Evolutionary conservation across 257 asterid genomes (phyloP), one percentile per base, ranked within the genome.

Genomic region (Nicotiana otophora): DNA sequence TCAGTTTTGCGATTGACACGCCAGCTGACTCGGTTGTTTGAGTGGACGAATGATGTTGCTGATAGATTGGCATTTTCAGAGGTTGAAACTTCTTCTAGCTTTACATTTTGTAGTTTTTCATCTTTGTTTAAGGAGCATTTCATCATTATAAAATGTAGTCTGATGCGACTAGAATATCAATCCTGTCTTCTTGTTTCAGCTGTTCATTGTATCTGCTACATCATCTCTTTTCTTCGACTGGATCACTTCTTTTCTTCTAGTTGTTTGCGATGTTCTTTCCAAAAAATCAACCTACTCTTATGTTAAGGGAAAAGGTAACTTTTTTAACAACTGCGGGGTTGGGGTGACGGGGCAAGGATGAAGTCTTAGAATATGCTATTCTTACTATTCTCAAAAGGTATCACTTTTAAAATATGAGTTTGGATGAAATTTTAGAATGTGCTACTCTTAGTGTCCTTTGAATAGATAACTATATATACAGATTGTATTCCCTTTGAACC

Each of bases 31-130:
- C 94, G 97, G 28, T 88, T 94, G 76, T 96, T 96, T 70, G 99
- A 96, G 91, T 96, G 99, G 99, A 96, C 98, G 46, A 96, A 83
- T 84, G 98, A 94, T 82, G 99, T 92, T 82, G 99, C 99, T 77
- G 99, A 96, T 84, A 90, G 99, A 87, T 87, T 96, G 94, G 98
- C 99, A 75, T 96, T 96, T 85, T 94, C 98, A 77, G 99, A 96
- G 97, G 98, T 95, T 5, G 42, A 74, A 14, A 74, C 4, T 72
- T 74, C 63, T 74, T 48, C 39, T 74, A 48, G 62, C 60, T 14
- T 48, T 74, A 46, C 61, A 46, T 72, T 7, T 23, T 48, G 62
- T 74, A 26, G 4, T 46, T 46, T 23, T 72, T 14, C 14, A 11
- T 46, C 36, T 48, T 74, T 23, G 62, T 23, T 23, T 20, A 7